Evolutionary conservation across 306 rosid species (phyloP).

Genomic region (Cucumis hystrix): DNA sequence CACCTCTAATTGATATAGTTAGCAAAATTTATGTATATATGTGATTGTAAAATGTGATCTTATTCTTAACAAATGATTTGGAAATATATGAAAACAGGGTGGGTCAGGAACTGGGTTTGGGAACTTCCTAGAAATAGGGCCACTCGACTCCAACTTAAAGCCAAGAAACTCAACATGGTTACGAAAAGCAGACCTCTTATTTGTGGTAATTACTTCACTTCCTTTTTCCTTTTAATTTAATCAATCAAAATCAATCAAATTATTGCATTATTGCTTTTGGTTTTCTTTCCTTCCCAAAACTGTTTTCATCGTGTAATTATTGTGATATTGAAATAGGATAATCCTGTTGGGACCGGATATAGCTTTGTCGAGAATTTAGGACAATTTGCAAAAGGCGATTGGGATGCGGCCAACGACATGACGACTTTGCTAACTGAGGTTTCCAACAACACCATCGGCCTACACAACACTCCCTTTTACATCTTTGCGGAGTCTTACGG

Average conservation of each 20-base stretch:
- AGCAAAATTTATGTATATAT: too few species aligned
- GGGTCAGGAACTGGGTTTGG: not conserved
- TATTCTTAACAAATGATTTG: not conserved
- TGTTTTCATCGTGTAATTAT: not conserved
- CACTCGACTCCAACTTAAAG: not conserved
- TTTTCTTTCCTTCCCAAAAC: too few species aligned
- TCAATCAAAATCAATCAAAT: not conserved
- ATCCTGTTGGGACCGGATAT: slow-evolving; percentile 87
- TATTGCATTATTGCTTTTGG: not conserved
- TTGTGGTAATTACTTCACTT: not conserved
- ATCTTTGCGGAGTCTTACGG: slow-evolving; percentile 91
- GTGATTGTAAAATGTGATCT: too few species aligned
- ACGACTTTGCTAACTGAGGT: slow-evolving; percentile 44
- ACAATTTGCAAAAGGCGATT: slow-evolving; percentile 51
- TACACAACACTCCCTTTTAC: slow-evolving; percentile 64
- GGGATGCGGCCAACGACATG: slow-evolving; percentile 66
- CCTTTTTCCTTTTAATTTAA: too few species aligned
- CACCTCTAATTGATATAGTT: too few species aligned
- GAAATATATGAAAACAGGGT: not conserved
- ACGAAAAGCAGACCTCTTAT: slow-evolving; percentile 2
- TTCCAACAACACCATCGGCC: slow-evolving; percentile 35
- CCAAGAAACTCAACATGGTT: slow-evolving; percentile 9
- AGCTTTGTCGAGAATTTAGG: slow-evolving; percentile 60
- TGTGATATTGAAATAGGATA: slow-evolving; percentile 32
- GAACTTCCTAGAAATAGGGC: slow-evolving; percentile 4